Evolutionary conservation across 148 eudicot species (phyloP), one percentile per base, ranked within the genome.

Genomic region (Nepenthes mirabilis): DNA sequence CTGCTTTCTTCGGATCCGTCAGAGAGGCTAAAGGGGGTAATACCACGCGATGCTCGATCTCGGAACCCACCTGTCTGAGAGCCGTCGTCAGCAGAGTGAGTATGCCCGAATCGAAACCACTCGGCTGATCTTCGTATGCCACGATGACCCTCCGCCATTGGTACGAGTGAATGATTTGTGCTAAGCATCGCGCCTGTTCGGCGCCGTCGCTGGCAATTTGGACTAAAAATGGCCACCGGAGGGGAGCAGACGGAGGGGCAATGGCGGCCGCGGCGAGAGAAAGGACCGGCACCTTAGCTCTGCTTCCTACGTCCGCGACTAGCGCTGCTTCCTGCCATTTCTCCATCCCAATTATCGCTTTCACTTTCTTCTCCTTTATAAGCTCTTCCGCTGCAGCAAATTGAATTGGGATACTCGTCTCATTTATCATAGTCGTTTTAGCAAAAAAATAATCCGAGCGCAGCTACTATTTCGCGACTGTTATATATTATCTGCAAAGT

Each of bases 271-370:
- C 43, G 32, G 65, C 45, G 33, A 63, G 48, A 6, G 72, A 69
- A 37, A 69, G 33, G 34, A 43, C 43, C 10, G 72, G 72, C 32
- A 69, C 67, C 49, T 57, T 53, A 4, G 51, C 32, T 62, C 47
- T 43, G 67, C 33, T 57, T 34, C 37, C 72, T 0, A 57, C 14
- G 2, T 43, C 51, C 9, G 63, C 63, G 4, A 69, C 57, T 37
- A 69, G 55, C 5, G 62, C 67, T 33, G 72, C 36, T 68, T 68
- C 72, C 6, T 14, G 33, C 72, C 66, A 69, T 62, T 36, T 58
- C 43, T 52, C 56, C 47, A 37, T 62, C 34, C 66, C 62, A 14
- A 57, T 62, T 47, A 62, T 56, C 52, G 40, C 56, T 33, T 37
- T 6, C 13, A 43, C 67, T 57, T 63, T 34, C 43, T 52, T 48